Percentiles rank a stretch among this genome's conserved stretches.
Evolutionary conservation across 2,329 filamentous ascomycete species (phyloP).

Genomic region (Chrysosporium queenslandicum): DNA sequence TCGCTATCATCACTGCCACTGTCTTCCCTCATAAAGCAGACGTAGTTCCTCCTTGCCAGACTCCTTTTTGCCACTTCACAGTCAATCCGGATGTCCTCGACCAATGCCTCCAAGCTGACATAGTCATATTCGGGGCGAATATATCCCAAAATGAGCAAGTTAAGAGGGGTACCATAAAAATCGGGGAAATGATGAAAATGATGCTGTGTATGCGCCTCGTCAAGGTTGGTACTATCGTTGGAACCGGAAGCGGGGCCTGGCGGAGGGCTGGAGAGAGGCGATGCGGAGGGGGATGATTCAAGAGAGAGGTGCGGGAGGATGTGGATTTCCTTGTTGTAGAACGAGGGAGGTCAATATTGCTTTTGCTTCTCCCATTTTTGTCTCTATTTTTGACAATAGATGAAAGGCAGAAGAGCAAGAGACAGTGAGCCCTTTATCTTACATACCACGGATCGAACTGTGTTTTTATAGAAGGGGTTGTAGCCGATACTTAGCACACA

Average conservation of each 20-base stretch:
- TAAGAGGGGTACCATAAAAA: constrained; percentile 76
- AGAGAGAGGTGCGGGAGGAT: constrained; percentile 62
- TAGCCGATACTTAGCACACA: constrained; percentile 94
- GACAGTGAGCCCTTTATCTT: neutral
- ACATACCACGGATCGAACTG: constrained; percentile 60
- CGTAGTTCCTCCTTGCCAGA: constrained; percentile 56
- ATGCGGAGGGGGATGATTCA: constrained; percentile 26
- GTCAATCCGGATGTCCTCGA: constrained; percentile 81
- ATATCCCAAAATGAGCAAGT: constrained; percentile 72
- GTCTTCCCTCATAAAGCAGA: constrained; percentile 28
- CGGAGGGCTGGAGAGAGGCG: neutral
- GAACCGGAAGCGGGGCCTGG: neutral
- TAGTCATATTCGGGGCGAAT: constrained; percentile 88
- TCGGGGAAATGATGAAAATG: constrained; percentile 46
- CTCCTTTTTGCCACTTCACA: constrained; percentile 71
- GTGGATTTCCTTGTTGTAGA: constrained; percentile 66
- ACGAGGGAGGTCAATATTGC: neutral
- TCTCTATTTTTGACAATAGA: neutral
- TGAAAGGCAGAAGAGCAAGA: neutral
- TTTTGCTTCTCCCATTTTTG: neutral
- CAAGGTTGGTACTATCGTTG: neutral
- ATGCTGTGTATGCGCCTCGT: constrained; percentile 18
- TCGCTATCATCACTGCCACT: constrained; percentile 24
- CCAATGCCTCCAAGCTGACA: constrained; percentile 66
- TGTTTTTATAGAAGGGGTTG: constrained; percentile 97